Evolutionary conservation across 1,284 basidiomycete species (phyloP).

Genomic region (Apiotrichum brassicae): DNA sequence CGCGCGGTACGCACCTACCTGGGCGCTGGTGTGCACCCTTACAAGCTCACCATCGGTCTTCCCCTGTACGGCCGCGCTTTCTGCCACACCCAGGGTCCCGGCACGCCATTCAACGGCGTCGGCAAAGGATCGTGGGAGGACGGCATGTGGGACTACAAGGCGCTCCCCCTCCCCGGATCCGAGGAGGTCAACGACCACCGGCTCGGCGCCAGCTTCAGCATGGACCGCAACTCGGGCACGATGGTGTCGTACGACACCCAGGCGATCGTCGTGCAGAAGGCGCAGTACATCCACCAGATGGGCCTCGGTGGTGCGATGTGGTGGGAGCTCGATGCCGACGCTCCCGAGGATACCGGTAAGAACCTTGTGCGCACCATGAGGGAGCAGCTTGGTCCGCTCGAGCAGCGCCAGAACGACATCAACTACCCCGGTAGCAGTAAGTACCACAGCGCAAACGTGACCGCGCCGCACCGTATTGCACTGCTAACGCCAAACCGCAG

Average conservation of each 20-base stretch:
- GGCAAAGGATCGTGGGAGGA: constrained; percentile 53
- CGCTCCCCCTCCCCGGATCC: constrained; percentile 61
- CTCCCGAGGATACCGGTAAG: constrained; percentile 22
- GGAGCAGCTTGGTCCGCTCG: constrained; percentile 32
- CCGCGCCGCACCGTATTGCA: not conserved
- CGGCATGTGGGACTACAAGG: constrained; percentile 60
- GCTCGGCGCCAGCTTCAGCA: constrained; percentile 71
- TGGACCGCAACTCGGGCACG: constrained; percentile 56
- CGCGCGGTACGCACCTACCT: constrained; percentile 62
- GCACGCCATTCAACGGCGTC: constrained; percentile 60
- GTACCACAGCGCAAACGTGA: no score
- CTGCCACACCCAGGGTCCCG: constrained; percentile 67
- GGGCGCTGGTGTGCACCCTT: constrained; percentile 59
- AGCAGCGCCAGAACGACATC: constrained; percentile 35
- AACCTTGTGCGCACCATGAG: constrained; percentile 31
- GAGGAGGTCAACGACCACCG: constrained; percentile 62
- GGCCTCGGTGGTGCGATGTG: constrained; percentile 71
- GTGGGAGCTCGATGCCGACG: constrained; percentile 55
- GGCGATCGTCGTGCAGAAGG: constrained; percentile 64
- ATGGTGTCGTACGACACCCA: constrained; percentile 76
- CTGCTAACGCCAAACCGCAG: constrained; percentile 4
- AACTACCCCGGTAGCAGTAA: constrained; percentile 39
- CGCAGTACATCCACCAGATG: constrained; percentile 62
- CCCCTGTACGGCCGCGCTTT: constrained; percentile 82
- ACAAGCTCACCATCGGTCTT: constrained; percentile 75